phyloP scores from a whole-genome alignment of 1,284 basidiomycete species.

The Afroboletus lepidellus region DNA sequence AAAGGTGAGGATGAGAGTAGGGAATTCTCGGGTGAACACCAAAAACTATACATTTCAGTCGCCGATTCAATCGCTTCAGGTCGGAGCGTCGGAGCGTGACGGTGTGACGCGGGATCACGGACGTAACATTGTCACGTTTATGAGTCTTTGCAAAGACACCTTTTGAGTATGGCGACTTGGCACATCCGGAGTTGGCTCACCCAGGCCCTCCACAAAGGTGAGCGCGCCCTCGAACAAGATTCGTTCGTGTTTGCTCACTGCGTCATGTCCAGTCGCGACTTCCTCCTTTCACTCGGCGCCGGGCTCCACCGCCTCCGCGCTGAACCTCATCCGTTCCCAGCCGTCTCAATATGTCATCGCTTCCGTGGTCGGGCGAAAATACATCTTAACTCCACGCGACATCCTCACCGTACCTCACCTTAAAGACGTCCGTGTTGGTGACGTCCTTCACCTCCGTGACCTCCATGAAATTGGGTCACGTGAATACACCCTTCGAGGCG shows the following conservation, averaged over 20 bases:
- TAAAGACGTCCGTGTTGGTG: slow-evolving; percentile 79
- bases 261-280: slow-evolving; percentile 11
- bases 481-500: slow-evolving; percentile 87
- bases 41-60: slow-evolving; percentile 34
- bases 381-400: slow-evolving; percentile 87
- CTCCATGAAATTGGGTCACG: slow-evolving; percentile 94
- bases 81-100: slow-evolving; percentile 9
- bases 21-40: slow-evolving; percentile 34
- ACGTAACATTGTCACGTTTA: slow-evolving; percentile 2
- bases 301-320: slow-evolving; percentile 45
- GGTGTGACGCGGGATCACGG: slow-evolving; percentile 1
- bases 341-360: slow-evolving; percentile 89
- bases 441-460: slow-evolving; percentile 79
- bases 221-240: background rate
- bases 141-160: slow-evolving; percentile 1
- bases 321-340: slow-evolving; percentile 73
- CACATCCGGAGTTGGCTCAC: slow-evolving; percentile 25
- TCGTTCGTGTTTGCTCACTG: slow-evolving; percentile 6
- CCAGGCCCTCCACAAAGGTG: slow-evolving; percentile 24
- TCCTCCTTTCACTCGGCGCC: slow-evolving; percentile 22
- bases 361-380: slow-evolving; percentile 84
- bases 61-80: slow-evolving; percentile 31
- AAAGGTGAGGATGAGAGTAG: slow-evolving; percentile 43
- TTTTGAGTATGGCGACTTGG: slow-evolving; percentile 24
- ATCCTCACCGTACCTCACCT: slow-evolving; percentile 90